Evolutionary conservation across 371 early-diverging fungal species (phyloP).

Genomic region (Funneliformis caledonium): DNA sequence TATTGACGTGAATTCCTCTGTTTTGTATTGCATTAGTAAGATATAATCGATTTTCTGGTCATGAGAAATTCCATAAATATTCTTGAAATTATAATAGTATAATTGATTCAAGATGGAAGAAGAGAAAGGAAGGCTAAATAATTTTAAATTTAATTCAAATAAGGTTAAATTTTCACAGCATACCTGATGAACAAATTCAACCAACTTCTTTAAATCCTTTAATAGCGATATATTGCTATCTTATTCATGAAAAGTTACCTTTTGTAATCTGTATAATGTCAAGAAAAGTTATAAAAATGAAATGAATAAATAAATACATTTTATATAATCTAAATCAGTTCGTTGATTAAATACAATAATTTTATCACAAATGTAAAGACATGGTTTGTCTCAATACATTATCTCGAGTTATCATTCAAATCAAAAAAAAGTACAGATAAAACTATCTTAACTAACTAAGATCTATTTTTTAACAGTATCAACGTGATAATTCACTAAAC

Average conservation of each 20-base stretch:
- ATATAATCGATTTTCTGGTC: slow-evolving; percentile 16
- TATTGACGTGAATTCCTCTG: not conserved
- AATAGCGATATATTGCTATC: not conserved
- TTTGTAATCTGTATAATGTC: not conserved
- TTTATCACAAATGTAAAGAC: too few species aligned
- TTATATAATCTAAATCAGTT: too few species aligned
- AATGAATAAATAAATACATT: not conserved
- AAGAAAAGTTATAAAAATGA: not conserved
- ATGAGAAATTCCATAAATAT: slow-evolving; percentile 9
- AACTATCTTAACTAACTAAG: too few species aligned
- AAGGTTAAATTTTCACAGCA: too few species aligned
- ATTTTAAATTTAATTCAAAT: not conserved
- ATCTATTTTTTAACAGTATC: too few species aligned
- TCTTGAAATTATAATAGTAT: not conserved
- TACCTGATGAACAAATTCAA: not conserved
- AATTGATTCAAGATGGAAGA: not conserved
- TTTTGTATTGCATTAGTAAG: not conserved
- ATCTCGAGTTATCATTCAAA: too few species aligned
- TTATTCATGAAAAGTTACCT: not conserved
- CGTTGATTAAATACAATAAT: too few species aligned
- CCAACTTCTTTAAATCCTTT: not conserved
- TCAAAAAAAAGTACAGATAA: too few species aligned
- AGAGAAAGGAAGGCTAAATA: not conserved
- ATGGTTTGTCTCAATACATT: too few species aligned
- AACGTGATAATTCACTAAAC: too few species aligned